Evolutionary conservation across 805 yeast species (phyloP), one percentile per base, ranked within the genome.

Genomic region (Candida hispaniensis): DNA sequence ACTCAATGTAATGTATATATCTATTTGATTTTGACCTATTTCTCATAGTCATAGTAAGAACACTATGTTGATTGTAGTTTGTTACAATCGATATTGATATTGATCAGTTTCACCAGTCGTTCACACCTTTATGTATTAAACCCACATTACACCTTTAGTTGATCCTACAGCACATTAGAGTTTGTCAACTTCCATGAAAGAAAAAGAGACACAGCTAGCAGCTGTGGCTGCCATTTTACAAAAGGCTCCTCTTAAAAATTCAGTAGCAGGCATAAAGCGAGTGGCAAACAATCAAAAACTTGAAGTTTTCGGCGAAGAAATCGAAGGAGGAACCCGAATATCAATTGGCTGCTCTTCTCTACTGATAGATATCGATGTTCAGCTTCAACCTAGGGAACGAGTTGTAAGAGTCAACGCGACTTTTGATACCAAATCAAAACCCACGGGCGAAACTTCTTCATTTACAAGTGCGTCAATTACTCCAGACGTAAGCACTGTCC

Each of bases 291-390:
- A 41, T 14, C 18, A 15, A 19, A 48, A 50, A 6, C 54, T 59
- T 12, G 64, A 59, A 35, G 51, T 59, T 3, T 59, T 59, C 34
- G 60, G 59, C 28, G 64, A 59, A 20, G 36, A 30, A 22, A 39
- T 40, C 4, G 43, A 44, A 6, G 45, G 45, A 17, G 58, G 55
- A n/a, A 53, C 48, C 18, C 45, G 63, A 5, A 44, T 59, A 14
- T 54, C 60, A 14, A 44, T 59, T 4, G 58, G 61, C 3, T 64
- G 64, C 3, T 47, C 59, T 8, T 56, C 58, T 20, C 52, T 58
- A 7, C 54, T 59, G 10, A 44, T 59, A 1, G 64, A 59, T 38
- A 41, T 52, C 26, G 56, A 52, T 20, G 27, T 52, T 16, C 16
- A 28, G n/a, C 32, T 38, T 5, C 17, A 11, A 24, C 41, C 41